A percentile compares a stretch with the other conserved stretches of the same genome.
These are phyloP conservation scores for Mikania micrantha DNA, from an alignment of 129 eudicot species.

Conservation along the genomic window DNA sequence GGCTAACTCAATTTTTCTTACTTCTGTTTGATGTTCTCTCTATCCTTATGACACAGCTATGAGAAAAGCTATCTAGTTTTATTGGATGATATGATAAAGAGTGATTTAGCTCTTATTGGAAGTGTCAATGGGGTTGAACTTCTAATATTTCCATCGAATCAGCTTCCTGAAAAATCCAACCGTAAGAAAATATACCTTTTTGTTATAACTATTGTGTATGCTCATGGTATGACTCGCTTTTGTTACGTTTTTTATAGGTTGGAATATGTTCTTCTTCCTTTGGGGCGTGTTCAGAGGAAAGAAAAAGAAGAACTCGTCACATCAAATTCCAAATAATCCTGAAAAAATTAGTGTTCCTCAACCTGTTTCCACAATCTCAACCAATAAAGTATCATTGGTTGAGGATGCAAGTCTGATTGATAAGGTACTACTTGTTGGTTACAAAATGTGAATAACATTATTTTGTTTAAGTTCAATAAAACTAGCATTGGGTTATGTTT, in stretches of 20 bases:
- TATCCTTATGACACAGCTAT: conserved; percentile 48
- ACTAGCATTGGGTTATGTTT: not conserved
- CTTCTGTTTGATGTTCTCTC: not conserved
- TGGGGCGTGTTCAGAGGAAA: conserved; percentile 95
- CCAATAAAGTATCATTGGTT: conserved; percentile 39
- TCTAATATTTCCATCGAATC: conserved; percentile 84
- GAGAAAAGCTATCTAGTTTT: conserved; percentile 69
- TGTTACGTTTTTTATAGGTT: conserved; percentile 40
- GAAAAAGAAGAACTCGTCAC: conserved; percentile 39
- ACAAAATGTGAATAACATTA: not conserved
- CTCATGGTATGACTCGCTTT: not conserved
- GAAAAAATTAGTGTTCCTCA: conserved; percentile 22
- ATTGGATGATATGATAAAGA: conserved; percentile 75
- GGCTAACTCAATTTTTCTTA: not conserved
- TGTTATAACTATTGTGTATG: conserved; percentile 4
- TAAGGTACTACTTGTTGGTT: not conserved
- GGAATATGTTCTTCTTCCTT: conserved; percentile 74
- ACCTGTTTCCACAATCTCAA: conserved; percentile 15
- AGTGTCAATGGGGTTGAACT: conserved; percentile 80
- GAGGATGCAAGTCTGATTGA: conserved; percentile 31
- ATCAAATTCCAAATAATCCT: conserved; percentile 26
- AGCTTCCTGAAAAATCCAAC: conserved; percentile 69
- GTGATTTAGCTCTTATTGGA: conserved; percentile 87
- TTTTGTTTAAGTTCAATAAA: not conserved
- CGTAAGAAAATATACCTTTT: conserved; percentile 42